Conservation (phyloP, 306 rosid genomes). For the Phaseolus lunatus region DNA sequence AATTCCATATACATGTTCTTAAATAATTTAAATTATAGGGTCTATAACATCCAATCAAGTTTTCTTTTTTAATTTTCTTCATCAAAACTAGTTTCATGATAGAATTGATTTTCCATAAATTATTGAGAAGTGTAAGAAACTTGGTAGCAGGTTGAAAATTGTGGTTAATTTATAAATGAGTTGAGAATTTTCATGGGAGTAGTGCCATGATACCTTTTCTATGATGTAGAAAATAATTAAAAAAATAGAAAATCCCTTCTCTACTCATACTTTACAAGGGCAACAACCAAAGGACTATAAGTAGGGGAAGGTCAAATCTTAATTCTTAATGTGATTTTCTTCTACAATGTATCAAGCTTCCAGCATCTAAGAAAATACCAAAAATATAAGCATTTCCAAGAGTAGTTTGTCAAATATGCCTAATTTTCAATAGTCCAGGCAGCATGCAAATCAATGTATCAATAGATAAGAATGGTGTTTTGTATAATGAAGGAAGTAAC, state of each 20-base stretch:
- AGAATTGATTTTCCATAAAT: too few relatives aligned
- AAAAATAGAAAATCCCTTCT: slow-evolving; percentile 15
- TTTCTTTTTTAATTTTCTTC: too few relatives aligned
- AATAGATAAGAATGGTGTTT: background rate
- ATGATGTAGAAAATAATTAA: slow-evolving; percentile 29
- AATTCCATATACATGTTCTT: too few relatives aligned
- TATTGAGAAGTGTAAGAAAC: too few relatives aligned
- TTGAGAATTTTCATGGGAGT: slow-evolving; percentile 3
- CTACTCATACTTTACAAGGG: slow-evolving; percentile 41
- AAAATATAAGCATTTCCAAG: slow-evolving; percentile 84
- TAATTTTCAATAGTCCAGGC: slow-evolving; percentile 84
- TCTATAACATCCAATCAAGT: too few relatives aligned
- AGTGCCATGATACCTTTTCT: slow-evolving; percentile 26
- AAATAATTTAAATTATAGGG: too few relatives aligned
- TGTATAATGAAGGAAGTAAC: background rate
- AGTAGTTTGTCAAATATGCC: slow-evolving; percentile 83
- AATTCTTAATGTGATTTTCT: slow-evolving; percentile 75
- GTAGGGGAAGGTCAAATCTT: slow-evolving; percentile 33
- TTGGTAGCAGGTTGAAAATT: too few relatives aligned
- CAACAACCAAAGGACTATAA: slow-evolving; percentile 28
- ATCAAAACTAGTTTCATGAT: too few relatives aligned
- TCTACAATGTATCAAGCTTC: slow-evolving; percentile 92
- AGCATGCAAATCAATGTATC: slow-evolving; percentile 53
- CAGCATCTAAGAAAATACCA: slow-evolving; percentile 92
- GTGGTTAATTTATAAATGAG: too few relatives aligned